phyloP scores from a whole-genome alignment of 2,329 filamentous ascomycete species.

The Nothophoma quercina region DNA sequence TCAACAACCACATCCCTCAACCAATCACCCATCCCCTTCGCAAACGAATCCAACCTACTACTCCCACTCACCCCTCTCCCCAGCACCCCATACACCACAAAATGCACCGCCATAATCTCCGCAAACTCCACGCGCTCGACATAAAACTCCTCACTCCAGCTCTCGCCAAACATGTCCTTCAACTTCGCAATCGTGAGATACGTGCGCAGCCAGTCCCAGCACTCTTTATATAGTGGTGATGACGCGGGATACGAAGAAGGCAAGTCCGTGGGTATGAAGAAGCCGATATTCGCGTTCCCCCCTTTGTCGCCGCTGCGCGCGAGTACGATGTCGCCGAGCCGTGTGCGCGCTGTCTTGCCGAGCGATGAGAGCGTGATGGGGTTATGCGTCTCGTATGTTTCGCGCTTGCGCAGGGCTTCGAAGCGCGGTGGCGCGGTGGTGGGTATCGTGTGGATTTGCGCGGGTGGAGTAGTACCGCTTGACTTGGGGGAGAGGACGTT shows the following conservation, averaged over 20 bases:
- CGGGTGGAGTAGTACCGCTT: neutral
- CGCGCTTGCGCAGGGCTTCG: conserved; percentile 27
- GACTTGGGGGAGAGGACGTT: conserved; percentile 47
- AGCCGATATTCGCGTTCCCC: conserved; percentile 46
- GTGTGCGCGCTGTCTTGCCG: conserved; percentile 29
- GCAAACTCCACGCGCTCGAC: conserved; percentile 45
- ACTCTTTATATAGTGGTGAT: conserved; percentile 34
- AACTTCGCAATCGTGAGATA: conserved; percentile 37
- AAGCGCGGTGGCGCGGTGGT: conserved; percentile 27
- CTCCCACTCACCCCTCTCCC: conserved; percentile 57
- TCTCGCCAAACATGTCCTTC: conserved; percentile 37
- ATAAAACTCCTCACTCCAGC: conserved; percentile 32
- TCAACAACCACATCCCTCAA: conserved; percentile 55
- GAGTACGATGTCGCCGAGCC: conserved; percentile 54
- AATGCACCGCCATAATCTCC: conserved; percentile 43
- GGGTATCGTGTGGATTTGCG: conserved; percentile 11
- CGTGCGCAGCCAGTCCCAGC: conserved; percentile 44
- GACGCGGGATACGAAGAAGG: conserved; percentile 34
- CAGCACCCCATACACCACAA: conserved; percentile 49
- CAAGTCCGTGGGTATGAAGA: conserved; percentile 44
- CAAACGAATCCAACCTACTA: conserved; percentile 57
- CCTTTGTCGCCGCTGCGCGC: conserved; percentile 53
- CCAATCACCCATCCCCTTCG: conserved; percentile 63
- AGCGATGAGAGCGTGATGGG: conserved; percentile 36
- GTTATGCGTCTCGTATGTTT: conserved; percentile 45